These are phyloP conservation scores for Peronosclerospora sorghi DNA, from an alignment of 352 stramenopile species.

Conservation along the genomic window DNA sequence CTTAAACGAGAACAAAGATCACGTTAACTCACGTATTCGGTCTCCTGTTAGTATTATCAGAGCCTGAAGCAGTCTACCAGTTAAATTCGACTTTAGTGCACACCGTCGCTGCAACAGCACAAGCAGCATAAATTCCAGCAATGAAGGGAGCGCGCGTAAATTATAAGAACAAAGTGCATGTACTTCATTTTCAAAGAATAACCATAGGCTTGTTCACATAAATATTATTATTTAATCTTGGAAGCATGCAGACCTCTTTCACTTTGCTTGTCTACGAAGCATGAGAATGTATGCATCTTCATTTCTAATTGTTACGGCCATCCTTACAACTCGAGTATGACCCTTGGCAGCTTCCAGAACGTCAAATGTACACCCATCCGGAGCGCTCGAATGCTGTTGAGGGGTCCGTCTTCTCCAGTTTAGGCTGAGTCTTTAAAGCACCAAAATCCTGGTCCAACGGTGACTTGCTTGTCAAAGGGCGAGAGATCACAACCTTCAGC, in stretches of 20 bases:
- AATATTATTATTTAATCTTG: constrained; percentile 9
- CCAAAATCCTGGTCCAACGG: constrained; percentile 33
- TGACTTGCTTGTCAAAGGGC: constrained; percentile 18
- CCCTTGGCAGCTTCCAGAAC: neutral
- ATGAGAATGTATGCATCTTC: neutral
- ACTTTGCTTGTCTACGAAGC: neutral
- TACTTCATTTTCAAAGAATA: constrained; percentile 12
- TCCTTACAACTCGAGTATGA: neutral
- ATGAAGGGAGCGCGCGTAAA: no score
- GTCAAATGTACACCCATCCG: constrained; percentile 66
- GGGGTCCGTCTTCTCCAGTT: constrained; percentile 34
- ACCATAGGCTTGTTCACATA: constrained; percentile 18
- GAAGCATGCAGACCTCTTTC: neutral
- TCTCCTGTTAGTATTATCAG: neutral
- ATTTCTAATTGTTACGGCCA: neutral
- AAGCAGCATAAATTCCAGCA: no score
- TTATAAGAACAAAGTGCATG: constrained; percentile 15
- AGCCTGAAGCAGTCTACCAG: neutral
- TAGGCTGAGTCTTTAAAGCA: constrained; percentile 15
- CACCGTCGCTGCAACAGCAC: no score
- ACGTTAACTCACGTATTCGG: neutral
- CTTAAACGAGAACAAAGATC: neutral
- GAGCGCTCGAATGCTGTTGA: constrained; percentile 72
- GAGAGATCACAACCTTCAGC: constrained; percentile 52
- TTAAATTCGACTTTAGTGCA: no score